These are phyloP conservation scores for Durio zibethinus DNA, from an alignment of 345 rosid species.

Conservation along the genomic window DNA sequence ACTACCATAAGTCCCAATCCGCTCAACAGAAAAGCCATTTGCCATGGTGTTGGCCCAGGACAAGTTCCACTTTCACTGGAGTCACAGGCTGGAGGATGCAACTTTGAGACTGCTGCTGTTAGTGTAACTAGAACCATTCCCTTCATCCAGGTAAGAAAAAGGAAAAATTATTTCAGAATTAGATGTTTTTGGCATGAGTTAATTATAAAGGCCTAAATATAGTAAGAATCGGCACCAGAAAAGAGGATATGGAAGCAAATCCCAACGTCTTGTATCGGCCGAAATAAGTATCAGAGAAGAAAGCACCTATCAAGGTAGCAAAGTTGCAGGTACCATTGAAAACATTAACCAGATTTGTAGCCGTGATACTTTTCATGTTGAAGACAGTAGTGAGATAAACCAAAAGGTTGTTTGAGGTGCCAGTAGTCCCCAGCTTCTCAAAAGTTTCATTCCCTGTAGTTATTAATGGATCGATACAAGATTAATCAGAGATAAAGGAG, in stretches of 20 bases:
- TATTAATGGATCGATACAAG: not conserved
- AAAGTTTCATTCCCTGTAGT: constrained; percentile 65
- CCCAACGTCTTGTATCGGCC: constrained; percentile 65
- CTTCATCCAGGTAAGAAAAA: constrained; percentile 16
- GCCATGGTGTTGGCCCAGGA: constrained; percentile 31
- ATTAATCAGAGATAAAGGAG: not conserved
- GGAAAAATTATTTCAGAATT: not conserved
- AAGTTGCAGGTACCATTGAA: constrained; percentile 59
- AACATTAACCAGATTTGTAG: constrained; percentile 52
- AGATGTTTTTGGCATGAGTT: not conserved
- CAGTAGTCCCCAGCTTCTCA: constrained; percentile 65
- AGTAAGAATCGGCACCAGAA: constrained; percentile 36
- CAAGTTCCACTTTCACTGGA: constrained; percentile 12
- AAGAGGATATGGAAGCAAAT: constrained; percentile 53
- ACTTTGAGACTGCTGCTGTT: constrained; percentile 35
- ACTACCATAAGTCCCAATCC: constrained; percentile 34
- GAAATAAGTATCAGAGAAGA: constrained; percentile 65
- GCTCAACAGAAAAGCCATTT: constrained; percentile 31
- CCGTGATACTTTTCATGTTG: constrained; percentile 67
- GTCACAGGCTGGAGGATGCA: constrained; percentile 39
- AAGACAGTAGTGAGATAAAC: constrained; percentile 55
- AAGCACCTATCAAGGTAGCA: constrained; percentile 63
- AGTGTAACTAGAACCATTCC: constrained; percentile 42
- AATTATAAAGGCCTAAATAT: not conserved
- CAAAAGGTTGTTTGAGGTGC: constrained; percentile 47